A percentile compares a stretch with the other conserved stretches of the same genome.
These are phyloP conservation scores for Corallochytrium limacisporum DNA, from an alignment of 78 protist species.

Conservation along the genomic window DNA sequence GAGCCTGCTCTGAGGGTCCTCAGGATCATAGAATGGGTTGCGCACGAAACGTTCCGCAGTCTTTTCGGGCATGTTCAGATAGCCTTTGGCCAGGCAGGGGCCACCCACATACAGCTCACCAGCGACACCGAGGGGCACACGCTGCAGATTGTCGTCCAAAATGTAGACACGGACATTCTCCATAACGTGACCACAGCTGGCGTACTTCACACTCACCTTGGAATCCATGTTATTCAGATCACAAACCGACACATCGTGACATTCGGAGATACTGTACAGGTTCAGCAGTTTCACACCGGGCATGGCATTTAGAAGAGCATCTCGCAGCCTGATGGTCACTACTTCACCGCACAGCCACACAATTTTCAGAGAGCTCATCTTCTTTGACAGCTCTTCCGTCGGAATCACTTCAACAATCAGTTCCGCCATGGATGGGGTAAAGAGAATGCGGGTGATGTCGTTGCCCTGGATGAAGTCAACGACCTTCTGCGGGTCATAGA, in stretches of 20 bases:
- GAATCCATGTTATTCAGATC: neutral
- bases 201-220: neutral
- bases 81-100: slow-evolving; percentile 18
- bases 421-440: slow-evolving; percentile 26
- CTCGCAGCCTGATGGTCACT: slow-evolving; percentile 6
- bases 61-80: slow-evolving; percentile 25
- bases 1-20: neutral
- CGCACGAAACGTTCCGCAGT: slow-evolving; percentile 10
- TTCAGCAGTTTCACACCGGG: slow-evolving; percentile 8
- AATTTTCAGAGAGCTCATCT: neutral
- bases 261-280: slow-evolving; percentile 26
- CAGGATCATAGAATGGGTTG: neutral
- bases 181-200: neutral
- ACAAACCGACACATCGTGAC: slow-evolving; percentile 16
- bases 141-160: slow-evolving; percentile 12
- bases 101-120: slow-evolving; percentile 50
- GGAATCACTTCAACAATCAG: neutral
- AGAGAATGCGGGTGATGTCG: slow-evolving; percentile 17
- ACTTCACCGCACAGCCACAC: slow-evolving; percentile 22
- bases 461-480: neutral
- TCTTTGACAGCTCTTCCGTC: too few relatives aligned
- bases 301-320: neutral
- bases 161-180: slow-evolving; percentile 7
- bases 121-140: slow-evolving; percentile 28
- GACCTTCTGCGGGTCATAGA: slow-evolving; percentile 12